Conservation (phyloP, 106 monocot genomes). For the Dioscorea dumetorum region DNA sequence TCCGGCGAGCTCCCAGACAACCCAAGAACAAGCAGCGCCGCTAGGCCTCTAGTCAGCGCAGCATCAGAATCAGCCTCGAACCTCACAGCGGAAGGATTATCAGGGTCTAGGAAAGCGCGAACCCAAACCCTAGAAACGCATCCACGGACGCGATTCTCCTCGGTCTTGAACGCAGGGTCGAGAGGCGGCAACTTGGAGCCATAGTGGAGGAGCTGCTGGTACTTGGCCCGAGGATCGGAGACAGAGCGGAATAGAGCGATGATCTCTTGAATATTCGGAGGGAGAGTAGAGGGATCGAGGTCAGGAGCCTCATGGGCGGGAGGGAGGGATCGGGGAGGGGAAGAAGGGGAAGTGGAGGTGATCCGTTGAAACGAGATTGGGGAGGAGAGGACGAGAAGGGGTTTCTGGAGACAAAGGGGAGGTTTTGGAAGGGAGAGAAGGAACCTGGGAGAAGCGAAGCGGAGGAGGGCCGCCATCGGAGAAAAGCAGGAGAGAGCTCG, state of each 20-base stretch:
- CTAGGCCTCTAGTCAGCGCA: slow-evolving; percentile 68
- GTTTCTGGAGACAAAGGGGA: slow-evolving; percentile 2
- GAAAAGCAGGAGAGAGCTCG: slow-evolving; percentile 5
- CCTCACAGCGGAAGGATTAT: slow-evolving; percentile 32
- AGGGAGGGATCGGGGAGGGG: slow-evolving; percentile 4
- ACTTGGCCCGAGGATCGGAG: slow-evolving; percentile 64
- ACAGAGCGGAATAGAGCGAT: slow-evolving; percentile 86
- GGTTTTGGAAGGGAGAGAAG: neutral
- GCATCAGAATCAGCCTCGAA: slow-evolving; percentile 91
- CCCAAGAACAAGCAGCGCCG: slow-evolving; percentile 65
- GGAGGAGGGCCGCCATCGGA: slow-evolving; percentile 7
- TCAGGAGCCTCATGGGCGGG: neutral
- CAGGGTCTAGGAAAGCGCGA: slow-evolving; percentile 62
- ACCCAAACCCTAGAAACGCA: slow-evolving; percentile 98
- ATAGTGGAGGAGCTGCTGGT: slow-evolving; percentile 96
- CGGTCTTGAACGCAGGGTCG: slow-evolving; percentile 51
- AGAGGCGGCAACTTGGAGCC: slow-evolving; percentile 49
- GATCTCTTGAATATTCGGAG: slow-evolving; percentile 58
- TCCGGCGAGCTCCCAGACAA: slow-evolving; percentile 42
- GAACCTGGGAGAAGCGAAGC: slow-evolving; percentile 13
- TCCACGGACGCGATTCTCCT: slow-evolving; percentile 65
- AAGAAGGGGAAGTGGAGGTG: neutral
- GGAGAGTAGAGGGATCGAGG: slow-evolving; percentile 27
- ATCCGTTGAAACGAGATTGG: slow-evolving; percentile 48
- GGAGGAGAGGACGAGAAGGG: slow-evolving; percentile 10